These are phyloP conservation scores for Coniella lustricola DNA, from an alignment of 2,329 filamentous ascomycete genomes.

Conservation along the genomic window DNA sequence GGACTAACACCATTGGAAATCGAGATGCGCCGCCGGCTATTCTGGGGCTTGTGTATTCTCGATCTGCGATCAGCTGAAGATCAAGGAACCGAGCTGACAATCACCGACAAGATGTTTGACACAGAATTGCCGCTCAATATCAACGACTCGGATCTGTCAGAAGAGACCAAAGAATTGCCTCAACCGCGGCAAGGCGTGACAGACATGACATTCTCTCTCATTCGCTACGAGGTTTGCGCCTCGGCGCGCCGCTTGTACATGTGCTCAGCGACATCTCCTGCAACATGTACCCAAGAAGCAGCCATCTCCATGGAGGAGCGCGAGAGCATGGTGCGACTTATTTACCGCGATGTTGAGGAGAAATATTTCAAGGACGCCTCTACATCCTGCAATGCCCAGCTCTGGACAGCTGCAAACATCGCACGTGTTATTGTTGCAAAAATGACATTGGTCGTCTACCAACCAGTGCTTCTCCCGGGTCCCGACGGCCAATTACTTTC, in stretches of 20 bases:
- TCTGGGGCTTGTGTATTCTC: slow-evolving; percentile 53
- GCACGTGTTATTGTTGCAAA: slow-evolving; percentile 46
- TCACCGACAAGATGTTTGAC: slow-evolving; percentile 40
- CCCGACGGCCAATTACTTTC: slow-evolving; percentile 27
- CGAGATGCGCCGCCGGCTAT: slow-evolving; percentile 56
- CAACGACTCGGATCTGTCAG: slow-evolving; percentile 45
- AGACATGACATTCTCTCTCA: slow-evolving; percentile 41
- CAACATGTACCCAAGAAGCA: slow-evolving; percentile 24
- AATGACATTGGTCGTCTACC: slow-evolving; percentile 47
- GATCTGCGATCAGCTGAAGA: slow-evolving; percentile 56
- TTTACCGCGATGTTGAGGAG: slow-evolving; percentile 38
- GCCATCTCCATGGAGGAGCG: slow-evolving; percentile 34
- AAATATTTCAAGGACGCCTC: slow-evolving; percentile 46
- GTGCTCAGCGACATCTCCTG: slow-evolving; percentile 27
- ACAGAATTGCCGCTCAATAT: slow-evolving; percentile 50
- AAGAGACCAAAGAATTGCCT: slow-evolving; percentile 41
- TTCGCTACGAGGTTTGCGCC: slow-evolving; percentile 36
- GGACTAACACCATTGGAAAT: slow-evolving; percentile 52
- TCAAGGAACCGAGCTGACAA: slow-evolving; percentile 45
- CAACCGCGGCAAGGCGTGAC: slow-evolving; percentile 43
- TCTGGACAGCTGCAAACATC: slow-evolving; percentile 43
- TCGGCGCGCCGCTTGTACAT: slow-evolving; percentile 33
- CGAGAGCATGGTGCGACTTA: slow-evolving; percentile 27
- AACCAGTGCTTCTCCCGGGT: slow-evolving; percentile 40
- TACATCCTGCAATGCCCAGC: slow-evolving; percentile 36